Conservation (phyloP, 495 filamentous ascomycete species). For the Tuber melanosporum region DNA sequence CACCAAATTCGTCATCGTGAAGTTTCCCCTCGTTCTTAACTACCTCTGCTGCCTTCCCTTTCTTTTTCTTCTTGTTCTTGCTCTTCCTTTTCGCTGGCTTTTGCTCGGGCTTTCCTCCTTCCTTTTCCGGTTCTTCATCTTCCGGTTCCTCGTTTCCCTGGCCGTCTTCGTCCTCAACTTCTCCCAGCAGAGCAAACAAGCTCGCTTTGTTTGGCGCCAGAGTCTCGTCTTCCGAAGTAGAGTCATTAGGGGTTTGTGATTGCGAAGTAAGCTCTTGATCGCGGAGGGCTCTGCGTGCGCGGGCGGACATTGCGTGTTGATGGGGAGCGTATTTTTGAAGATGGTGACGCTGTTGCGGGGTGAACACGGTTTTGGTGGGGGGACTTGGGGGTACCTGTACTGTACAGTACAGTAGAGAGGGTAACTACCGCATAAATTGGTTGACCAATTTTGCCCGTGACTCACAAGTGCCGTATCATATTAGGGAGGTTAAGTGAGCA, state of each 20-base stretch:
- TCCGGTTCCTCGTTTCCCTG: constrained; percentile 48
- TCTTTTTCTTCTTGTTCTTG: constrained; percentile 58
- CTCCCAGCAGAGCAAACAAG: constrained; percentile 43
- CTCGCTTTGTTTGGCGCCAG: constrained; percentile 36
- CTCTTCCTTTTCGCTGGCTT: constrained; percentile 44
- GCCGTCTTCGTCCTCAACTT: constrained; percentile 38
- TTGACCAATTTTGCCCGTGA: too few species aligned
- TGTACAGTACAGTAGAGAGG: background rate
- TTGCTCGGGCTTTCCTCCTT: constrained; percentile 49
- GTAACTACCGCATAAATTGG: background rate
- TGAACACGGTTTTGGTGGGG: background rate
- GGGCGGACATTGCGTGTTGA: constrained; percentile 30
- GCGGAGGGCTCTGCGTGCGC: constrained; percentile 39
- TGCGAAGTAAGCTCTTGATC: constrained; percentile 35
- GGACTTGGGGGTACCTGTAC: background rate
- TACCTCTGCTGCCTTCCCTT: constrained; percentile 49
- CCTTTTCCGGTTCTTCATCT: constrained; percentile 44
- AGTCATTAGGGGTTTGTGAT: constrained; percentile 18
- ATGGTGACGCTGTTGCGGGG: background rate
- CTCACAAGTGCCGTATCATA: too few species aligned
- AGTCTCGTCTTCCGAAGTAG: constrained; percentile 39
- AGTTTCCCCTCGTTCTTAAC: constrained; percentile 49
- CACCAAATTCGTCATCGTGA: constrained; percentile 70
- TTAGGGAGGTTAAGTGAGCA: too few species aligned
- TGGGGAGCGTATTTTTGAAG: background rate